These are phyloP conservation scores for Pyronema omphalodes DNA, from an alignment of 495 filamentous ascomycete genomes.

Conservation along the genomic window DNA sequence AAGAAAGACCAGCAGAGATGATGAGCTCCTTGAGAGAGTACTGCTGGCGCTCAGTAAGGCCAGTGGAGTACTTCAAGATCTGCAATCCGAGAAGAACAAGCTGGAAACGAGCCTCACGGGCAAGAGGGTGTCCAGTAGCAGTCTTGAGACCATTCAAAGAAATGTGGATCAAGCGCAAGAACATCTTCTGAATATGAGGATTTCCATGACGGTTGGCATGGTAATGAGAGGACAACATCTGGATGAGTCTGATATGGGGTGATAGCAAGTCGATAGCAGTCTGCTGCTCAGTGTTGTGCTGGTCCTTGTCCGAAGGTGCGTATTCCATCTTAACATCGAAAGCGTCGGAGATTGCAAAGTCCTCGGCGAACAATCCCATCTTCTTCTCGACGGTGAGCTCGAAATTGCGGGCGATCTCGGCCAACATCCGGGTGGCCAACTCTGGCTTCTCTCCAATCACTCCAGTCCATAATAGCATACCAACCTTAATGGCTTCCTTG, in stretches of 20 bases:
- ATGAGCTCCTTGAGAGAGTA: slow-evolving; percentile 77
- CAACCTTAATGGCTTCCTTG: slow-evolving; percentile 86
- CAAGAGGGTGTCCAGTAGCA: slow-evolving; percentile 62
- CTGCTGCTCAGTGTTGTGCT: slow-evolving; percentile 56
- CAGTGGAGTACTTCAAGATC: slow-evolving; percentile 48
- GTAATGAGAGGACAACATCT: slow-evolving; percentile 86
- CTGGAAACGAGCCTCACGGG: slow-evolving; percentile 79
- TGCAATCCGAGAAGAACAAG: slow-evolving; percentile 64
- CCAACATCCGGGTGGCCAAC: slow-evolving; percentile 64
- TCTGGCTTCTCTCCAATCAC: slow-evolving; percentile 90
- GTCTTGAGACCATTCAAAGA: slow-evolving; percentile 53
- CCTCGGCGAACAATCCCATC: slow-evolving; percentile 62
- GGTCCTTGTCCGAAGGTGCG: slow-evolving; percentile 66
- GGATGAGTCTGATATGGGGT: slow-evolving; percentile 68
- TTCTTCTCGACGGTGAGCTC: slow-evolving; percentile 55
- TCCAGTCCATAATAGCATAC: slow-evolving; percentile 86
- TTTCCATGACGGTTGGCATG: slow-evolving; percentile 71
- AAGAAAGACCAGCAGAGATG: slow-evolving; percentile 63
- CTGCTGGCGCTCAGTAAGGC: slow-evolving; percentile 36
- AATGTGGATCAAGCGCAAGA: slow-evolving; percentile 55
- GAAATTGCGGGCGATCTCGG: slow-evolving; percentile 73
- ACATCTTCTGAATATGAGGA: slow-evolving; percentile 57
- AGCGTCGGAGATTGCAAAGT: slow-evolving; percentile 67
- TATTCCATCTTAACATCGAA: slow-evolving; percentile 85
- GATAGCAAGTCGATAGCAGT: slow-evolving; percentile 58